Percentiles rank a stretch among this genome's conserved stretches.
Conservation (phyloP, 1,139 yeast genomes). For the Saccharomycopsis phalli region DNA sequence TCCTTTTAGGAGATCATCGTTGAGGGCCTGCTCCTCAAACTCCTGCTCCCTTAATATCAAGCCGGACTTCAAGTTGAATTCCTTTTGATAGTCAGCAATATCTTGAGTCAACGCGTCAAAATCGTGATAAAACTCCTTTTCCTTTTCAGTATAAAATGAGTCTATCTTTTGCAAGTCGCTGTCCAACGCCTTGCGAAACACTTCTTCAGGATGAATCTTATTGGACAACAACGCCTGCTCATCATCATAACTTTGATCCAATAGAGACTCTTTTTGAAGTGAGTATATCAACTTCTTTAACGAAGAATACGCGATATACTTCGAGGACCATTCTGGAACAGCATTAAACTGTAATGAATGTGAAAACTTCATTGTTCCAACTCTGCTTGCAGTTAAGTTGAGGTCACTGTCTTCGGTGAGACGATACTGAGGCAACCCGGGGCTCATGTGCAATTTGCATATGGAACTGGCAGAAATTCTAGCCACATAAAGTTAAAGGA, state of each 20-base stretch:
- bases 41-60: constrained; percentile 12
- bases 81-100: constrained; percentile 35
- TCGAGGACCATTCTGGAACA: constrained; percentile 71
- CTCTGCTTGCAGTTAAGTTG: too few relatives aligned
- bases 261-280: constrained; percentile 48
- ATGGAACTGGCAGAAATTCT: too few relatives aligned
- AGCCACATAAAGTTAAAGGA: too few relatives aligned
- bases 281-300: constrained; percentile 56
- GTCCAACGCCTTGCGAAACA: constrained; percentile 46
- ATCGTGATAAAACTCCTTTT: constrained; percentile 37
- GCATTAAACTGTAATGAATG: constrained; percentile 66
- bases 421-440: too few relatives aligned
- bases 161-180: constrained; percentile 54
- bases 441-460: too few relatives aligned
- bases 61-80: constrained; percentile 19
- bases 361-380: constrained; percentile 50
- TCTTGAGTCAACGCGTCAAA: constrained; percentile 47
- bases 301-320: constrained; percentile 57
- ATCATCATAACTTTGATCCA: constrained; percentile 22
- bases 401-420: too few relatives aligned
- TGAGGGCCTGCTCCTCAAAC: constrained; percentile 12
- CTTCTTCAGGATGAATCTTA: constrained; percentile 26
- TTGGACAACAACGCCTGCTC: constrained; percentile 25
- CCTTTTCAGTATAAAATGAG: constrained; percentile 47
- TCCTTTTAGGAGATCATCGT: constrained; percentile 11